Evolutionary conservation across 2,329 filamentous ascomycete genomes (phyloP).

Genomic region (Curvularia sp.): DNA sequence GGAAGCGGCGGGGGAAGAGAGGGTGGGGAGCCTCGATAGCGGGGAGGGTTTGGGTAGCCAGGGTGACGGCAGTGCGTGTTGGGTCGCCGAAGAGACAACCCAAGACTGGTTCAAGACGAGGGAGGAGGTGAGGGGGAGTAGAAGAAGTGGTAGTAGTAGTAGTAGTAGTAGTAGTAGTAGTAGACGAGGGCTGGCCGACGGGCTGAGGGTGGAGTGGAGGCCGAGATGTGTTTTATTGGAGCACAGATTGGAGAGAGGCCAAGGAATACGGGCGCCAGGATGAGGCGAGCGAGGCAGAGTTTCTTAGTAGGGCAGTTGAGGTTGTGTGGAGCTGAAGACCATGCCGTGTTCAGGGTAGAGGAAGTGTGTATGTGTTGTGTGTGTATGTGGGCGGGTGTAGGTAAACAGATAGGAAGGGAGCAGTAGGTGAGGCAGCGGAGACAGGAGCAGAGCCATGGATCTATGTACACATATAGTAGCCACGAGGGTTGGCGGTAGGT

Average conservation of each 20-base stretch:
- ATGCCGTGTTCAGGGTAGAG: constrained; percentile 23
- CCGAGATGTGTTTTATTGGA: background rate
- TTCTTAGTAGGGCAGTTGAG: constrained; percentile 25
- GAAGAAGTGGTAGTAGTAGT: too few species aligned
- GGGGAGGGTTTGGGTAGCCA: constrained; percentile 51
- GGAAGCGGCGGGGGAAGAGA: constrained; percentile 42
- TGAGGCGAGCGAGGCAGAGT: background rate
- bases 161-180: too few species aligned
- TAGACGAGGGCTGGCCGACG: background rate
- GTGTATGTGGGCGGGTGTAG: too few species aligned
- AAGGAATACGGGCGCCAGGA: background rate
- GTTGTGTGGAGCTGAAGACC: constrained; percentile 27
- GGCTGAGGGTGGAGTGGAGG: constrained; percentile 7
- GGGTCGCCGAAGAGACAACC: constrained; percentile 41
- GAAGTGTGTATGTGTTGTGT: too few species aligned
- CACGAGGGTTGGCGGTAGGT: constrained; percentile 16
- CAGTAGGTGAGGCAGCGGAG: too few species aligned
- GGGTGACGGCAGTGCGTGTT: constrained; percentile 33
- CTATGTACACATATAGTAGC: background rate
- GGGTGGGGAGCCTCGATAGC: constrained; percentile 42
- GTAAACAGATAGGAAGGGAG: too few species aligned
- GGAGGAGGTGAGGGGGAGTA: background rate
- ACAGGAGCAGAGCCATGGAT: constrained; percentile 1
- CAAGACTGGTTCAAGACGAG: constrained; percentile 14
- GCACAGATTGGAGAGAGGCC: background rate